Percentiles rank a stretch among this genome's conserved stretches.
These are phyloP conservation scores for Amphichorda felina DNA, from an alignment of 2,329 filamentous ascomycete species.

Conservation along the genomic window DNA sequence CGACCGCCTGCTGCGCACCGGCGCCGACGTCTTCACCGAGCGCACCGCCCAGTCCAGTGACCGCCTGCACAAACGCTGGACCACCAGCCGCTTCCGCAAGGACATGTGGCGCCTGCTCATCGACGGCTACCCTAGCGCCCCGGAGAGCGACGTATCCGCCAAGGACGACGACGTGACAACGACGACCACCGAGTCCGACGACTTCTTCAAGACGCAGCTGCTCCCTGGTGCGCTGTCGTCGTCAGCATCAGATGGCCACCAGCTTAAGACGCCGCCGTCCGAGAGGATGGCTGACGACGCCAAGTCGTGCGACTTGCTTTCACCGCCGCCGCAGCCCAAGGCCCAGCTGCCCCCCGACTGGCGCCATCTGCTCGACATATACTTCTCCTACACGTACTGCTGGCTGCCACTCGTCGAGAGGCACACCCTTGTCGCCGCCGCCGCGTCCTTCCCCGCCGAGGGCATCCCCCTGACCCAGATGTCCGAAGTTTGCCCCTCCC, in stretches of 20 bases:
- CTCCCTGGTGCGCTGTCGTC: too few relatives aligned
- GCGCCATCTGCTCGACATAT: conserved; percentile 24
- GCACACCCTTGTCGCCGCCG: conserved; percentile 34
- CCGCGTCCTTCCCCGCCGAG: conserved; percentile 25
- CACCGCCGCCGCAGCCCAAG: neutral
- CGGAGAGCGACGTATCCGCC: neutral
- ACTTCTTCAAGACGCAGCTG: neutral
- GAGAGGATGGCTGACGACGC: too few relatives aligned
- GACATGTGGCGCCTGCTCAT: conserved; percentile 48
- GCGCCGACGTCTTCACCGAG: neutral
- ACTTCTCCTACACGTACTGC: conserved; percentile 1
- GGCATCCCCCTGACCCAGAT: conserved; percentile 12
- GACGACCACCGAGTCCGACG: neutral
- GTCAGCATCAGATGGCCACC: too few relatives aligned
- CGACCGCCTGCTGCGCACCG: neutral
- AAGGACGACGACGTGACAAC: neutral
- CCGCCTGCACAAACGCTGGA: conserved; percentile 46
- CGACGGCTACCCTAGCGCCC: neutral
- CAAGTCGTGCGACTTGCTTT: too few relatives aligned
- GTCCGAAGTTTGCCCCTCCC: conserved; percentile 16
- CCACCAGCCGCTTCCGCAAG: conserved; percentile 46
- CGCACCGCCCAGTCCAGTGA: neutral
- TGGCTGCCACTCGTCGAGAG: conserved; percentile 2
- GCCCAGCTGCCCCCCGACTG: conserved; percentile 35
- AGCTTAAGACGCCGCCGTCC: too few relatives aligned